Evolutionary conservation across 1,284 basidiomycete genomes (phyloP), one percentile per base, ranked within the genome.

Genomic region (Malassezia japonica): DNA sequence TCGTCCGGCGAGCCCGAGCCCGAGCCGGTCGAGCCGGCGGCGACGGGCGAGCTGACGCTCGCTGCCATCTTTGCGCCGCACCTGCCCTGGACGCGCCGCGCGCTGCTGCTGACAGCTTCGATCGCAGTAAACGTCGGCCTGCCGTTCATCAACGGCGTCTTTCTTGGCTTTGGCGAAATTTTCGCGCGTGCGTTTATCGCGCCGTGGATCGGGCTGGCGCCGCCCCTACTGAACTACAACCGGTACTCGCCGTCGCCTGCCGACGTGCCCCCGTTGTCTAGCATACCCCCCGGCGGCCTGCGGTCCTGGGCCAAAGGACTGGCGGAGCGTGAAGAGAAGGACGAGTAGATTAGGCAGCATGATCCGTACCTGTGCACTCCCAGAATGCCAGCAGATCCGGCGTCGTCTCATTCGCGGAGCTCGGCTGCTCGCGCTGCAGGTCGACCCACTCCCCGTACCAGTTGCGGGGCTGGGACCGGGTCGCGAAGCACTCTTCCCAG

Each of bases 141-240:
- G 35, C 92, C 92, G 0, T 98, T 98, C 72, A 80, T 96, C 40
- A 96, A 96, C 69, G 92, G 92, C 24, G 86, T 96, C 64, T 94
- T 96, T 88, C 82, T 96, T 40, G 92, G 92, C 9, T 91, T 96
- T 68, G 92, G 92, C 21, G 92, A 98, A 76, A 89, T 98, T 51
- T 91, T 95, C 67, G 92, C 91, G 16, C 83, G 89, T 73, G 84
- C 89, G 56, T 79, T 88, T 13, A 76, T 94, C 16, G 78, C 68
- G n/a, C 70, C 70, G 4, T 59, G 57, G 21, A 47, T 70, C 6
- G 67, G 67, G 1, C 27, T 54, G 3, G 51, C 51, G 27, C 51
- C 51, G 28, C 51, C 51, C 2, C 23, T 54, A 9, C 41, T 38
- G n/a, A 34, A 25, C 25, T 37, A 25, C 38, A 48, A 43, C 35